Evolutionary conservation across 768 basidiomycete species (phyloP).

Genomic region (Tulasnella sp.): DNA sequence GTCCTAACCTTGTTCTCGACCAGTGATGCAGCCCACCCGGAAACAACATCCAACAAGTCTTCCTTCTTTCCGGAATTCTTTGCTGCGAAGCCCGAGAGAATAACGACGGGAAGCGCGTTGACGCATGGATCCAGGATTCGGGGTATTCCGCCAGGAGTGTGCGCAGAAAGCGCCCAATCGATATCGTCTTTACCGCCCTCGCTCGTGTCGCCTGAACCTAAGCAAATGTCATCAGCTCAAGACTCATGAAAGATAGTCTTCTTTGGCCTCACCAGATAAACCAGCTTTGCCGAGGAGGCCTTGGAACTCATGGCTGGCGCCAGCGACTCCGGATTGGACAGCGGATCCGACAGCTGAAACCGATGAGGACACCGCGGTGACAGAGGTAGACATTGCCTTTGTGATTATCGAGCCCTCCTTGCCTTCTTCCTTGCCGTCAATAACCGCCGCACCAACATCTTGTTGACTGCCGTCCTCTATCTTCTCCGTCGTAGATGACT

Average conservation of each 20-base stretch:
- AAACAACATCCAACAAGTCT: slow-evolving; percentile 68
- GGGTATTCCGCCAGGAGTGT: slow-evolving; percentile 22
- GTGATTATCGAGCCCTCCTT: slow-evolving; percentile 11
- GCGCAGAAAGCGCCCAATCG: slow-evolving; percentile 12
- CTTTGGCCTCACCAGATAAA: not conserved
- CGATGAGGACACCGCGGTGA: slow-evolving; percentile 16
- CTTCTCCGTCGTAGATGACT: not conserved
- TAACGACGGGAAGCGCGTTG: slow-evolving; percentile 72
- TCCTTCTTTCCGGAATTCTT: slow-evolving; percentile 56
- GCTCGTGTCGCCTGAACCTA: not conserved
- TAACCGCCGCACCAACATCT: not conserved
- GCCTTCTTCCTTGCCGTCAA: slow-evolving; percentile 12
- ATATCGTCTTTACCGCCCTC: not conserved
- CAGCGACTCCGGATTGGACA: slow-evolving; percentile 3
- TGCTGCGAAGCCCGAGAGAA: slow-evolving; percentile 73
- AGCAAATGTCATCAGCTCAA: not conserved
- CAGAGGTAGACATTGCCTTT: not conserved
- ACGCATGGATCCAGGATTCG: slow-evolving; percentile 45
- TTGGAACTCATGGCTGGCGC: slow-evolving; percentile 20
- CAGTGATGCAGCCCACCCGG: slow-evolving; percentile 80
- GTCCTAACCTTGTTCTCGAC: slow-evolving; percentile 68
- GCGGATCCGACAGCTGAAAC: slow-evolving; percentile 19
- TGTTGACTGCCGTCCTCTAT: not conserved
- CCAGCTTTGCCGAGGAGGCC: slow-evolving; percentile 12
- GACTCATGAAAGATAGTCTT: too few species aligned